These are phyloP conservation scores for Neocallimastix lanati DNA, from an alignment of 192 early-diverging fungal genomes.

Conservation along the genomic window DNA sequence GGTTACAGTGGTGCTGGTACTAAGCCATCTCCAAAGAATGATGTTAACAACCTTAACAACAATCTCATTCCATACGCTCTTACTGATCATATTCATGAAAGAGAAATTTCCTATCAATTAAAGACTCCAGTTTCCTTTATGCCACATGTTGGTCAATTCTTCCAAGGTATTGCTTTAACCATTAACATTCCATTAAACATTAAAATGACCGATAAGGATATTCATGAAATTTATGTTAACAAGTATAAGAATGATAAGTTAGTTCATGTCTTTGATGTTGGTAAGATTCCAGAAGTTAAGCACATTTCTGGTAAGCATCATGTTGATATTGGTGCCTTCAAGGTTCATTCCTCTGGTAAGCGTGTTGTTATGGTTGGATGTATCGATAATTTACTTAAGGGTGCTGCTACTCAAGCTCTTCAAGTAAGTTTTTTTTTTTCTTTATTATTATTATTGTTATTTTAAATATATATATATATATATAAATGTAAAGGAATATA, in stretches of 20 bases:
- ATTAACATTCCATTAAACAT: conserved; percentile 67
- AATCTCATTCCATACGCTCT: conserved; percentile 85
- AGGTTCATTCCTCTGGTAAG: conserved; percentile 53
- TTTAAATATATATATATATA: neutral
- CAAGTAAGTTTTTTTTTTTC: conserved; percentile 30
- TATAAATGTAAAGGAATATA: no score
- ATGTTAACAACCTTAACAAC: conserved; percentile 64
- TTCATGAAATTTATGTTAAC: conserved; percentile 49
- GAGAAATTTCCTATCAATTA: conserved; percentile 65
- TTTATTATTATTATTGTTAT: neutral
- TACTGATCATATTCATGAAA: conserved; percentile 91
- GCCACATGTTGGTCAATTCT: conserved; percentile 48
- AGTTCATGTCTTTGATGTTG: conserved; percentile 51
- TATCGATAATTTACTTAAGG: conserved; percentile 94
- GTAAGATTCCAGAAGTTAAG: conserved; percentile 61
- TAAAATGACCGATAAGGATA: conserved; percentile 48
- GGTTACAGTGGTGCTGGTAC: conserved; percentile 99
- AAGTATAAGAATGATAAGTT: conserved; percentile 62
- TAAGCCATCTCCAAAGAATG: conserved; percentile 89
- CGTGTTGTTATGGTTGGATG: conserved; percentile 79
- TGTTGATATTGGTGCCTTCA: conserved; percentile 83
- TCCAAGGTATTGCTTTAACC: conserved; percentile 87
- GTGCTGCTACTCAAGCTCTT: conserved; percentile 94
- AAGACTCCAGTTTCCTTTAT: conserved; percentile 10
- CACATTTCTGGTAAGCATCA: conserved; percentile 80